These are phyloP conservation scores for Nicotiana knightiana DNA, from an alignment of 257 asterid species.

Conservation along the genomic window DNA sequence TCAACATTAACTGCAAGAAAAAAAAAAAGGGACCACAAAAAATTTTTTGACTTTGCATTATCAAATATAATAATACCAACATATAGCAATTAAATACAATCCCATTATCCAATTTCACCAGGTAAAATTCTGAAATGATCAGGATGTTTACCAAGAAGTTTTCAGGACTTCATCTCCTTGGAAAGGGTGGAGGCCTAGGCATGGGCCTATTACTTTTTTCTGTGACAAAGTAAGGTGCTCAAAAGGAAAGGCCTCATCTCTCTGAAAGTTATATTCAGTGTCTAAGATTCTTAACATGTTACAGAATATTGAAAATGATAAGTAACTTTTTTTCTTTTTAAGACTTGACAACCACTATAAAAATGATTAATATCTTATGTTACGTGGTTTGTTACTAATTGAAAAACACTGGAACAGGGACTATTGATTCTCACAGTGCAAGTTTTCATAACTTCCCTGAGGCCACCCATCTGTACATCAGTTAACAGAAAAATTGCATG, in stretches of 20 bases:
- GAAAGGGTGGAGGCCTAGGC: background rate
- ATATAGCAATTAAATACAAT: background rate
- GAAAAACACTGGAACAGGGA: slow-evolving; percentile 45
- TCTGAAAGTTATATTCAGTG: background rate
- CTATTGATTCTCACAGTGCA: slow-evolving; percentile 66
- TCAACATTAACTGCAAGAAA: too few relatives aligned
- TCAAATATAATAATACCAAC: too few relatives aligned
- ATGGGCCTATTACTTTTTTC: background rate
- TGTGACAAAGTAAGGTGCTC: background rate
- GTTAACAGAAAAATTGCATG: slow-evolving; percentile 42
- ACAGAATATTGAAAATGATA: background rate
- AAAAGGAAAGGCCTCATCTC: background rate
- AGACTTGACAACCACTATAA: background rate
- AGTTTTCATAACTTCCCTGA: slow-evolving; percentile 57
- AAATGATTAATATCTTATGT: background rate
- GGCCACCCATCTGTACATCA: slow-evolving; percentile 41
- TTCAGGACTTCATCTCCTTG: background rate
- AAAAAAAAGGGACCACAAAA: too few relatives aligned
- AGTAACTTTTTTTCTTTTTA: background rate
- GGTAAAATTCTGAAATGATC: background rate
- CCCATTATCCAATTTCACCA: background rate
- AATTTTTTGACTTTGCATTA: too few relatives aligned
- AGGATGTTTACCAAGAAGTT: background rate
- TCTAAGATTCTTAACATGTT: background rate
- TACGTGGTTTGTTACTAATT: background rate